phyloP scores from a whole-genome alignment of 768 basidiomycete genomes.

The Steccherinum ochraceum region DNA sequence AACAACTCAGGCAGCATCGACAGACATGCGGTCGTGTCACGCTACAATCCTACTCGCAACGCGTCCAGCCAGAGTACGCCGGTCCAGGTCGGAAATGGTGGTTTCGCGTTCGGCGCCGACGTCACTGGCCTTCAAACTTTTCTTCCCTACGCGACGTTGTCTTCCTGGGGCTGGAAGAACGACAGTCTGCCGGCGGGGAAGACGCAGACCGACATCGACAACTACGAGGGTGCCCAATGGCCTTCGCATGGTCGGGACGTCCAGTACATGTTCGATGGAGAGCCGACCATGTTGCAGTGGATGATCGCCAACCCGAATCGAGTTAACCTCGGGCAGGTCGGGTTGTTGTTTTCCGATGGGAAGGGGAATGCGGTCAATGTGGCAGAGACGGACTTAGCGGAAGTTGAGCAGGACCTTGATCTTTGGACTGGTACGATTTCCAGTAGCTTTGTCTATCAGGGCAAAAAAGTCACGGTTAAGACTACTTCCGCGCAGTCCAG shows the following conservation, averaged over 20 bases:
- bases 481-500: slow-evolving; percentile 33
- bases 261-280: slow-evolving; percentile 45
- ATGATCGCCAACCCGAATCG: slow-evolving; percentile 53
- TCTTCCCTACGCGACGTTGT: slow-evolving; percentile 47
- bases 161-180: slow-evolving; percentile 60
- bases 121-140: slow-evolving; percentile 55
- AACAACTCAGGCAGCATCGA: slow-evolving; percentile 27
- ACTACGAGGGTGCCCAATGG: slow-evolving; percentile 45
- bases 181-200: slow-evolving; percentile 41
- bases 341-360: slow-evolving; percentile 35
- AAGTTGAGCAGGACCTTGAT: slow-evolving; percentile 38
- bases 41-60: slow-evolving; percentile 45
- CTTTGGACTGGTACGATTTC: slow-evolving; percentile 50
- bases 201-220: slow-evolving; percentile 36
- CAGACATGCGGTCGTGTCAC: slow-evolving; percentile 38
- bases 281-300: slow-evolving; percentile 42
- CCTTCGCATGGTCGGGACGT: slow-evolving; percentile 43
- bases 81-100: slow-evolving; percentile 56
- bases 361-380: slow-evolving; percentile 24
- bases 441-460: slow-evolving; percentile 37
- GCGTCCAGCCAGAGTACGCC: slow-evolving; percentile 41
- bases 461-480: slow-evolving; percentile 29
- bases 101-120: slow-evolving; percentile 56
- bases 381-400: slow-evolving; percentile 31
- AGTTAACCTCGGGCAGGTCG: slow-evolving; percentile 47